Conservation (phyloP, 306 rosid species). For the Ochetophila trinervis region DNA sequence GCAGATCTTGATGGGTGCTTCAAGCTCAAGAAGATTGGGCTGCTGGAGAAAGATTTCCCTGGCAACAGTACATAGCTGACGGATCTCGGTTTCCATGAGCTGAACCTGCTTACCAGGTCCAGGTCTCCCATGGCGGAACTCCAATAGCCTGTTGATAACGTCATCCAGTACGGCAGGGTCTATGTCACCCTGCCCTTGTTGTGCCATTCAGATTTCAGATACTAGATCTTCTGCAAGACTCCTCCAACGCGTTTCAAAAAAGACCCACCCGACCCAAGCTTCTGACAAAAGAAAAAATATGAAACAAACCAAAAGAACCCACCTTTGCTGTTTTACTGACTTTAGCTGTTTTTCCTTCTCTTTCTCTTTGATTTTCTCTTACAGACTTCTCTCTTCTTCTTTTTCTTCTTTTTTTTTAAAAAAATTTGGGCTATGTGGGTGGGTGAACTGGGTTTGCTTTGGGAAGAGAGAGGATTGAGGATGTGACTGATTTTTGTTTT, state of each 20-base stretch:
- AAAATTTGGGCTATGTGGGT: conserved; percentile 2
- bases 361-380: not conserved
- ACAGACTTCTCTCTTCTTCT: not conserved
- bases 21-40: conserved; percentile 37
- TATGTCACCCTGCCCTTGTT: conserved; percentile 25
- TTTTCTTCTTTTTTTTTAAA: not conserved
- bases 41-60: conserved; percentile 37
- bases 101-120: conserved; percentile 39
- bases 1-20: conserved; percentile 44
- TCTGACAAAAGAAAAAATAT: not conserved
- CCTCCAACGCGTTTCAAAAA: not conserved
- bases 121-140: conserved; percentile 27
- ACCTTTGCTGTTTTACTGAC: not conserved
- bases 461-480: conserved; percentile 13
- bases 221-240: not conserved
- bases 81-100: conserved; percentile 45
- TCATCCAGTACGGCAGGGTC: conserved; percentile 37
- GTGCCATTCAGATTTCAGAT: conserved; percentile 20
- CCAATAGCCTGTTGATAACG: conserved; percentile 37
- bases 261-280: not conserved
- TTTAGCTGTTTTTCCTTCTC: not conserved
- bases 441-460: conserved; percentile 19
- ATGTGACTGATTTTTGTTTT: conserved; percentile 11
- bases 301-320: not conserved
- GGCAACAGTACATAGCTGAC: conserved; percentile 31